These are phyloP conservation scores for Blastobotrys petasosporus DNA, from an alignment of 1,139 yeast genomes.

Conservation along the genomic window DNA sequence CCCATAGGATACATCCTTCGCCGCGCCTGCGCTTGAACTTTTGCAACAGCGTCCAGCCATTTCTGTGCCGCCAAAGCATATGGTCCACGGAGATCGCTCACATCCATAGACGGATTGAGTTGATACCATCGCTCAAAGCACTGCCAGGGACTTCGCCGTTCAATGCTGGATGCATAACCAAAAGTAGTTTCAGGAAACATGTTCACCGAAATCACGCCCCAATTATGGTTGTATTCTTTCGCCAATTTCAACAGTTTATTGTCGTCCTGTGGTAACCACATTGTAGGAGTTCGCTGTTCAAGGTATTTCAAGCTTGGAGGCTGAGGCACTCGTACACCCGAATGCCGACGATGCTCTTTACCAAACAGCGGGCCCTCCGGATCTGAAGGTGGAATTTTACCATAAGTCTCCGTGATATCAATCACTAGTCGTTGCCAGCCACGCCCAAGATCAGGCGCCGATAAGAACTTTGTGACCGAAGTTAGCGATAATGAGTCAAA, in stretches of 20 bases:
- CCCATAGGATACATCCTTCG: constrained; percentile 88
- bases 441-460: constrained; percentile 29
- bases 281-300: constrained; percentile 80
- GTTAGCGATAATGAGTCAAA: constrained; percentile 30
- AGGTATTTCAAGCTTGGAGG: constrained; percentile 80
- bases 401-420: constrained; percentile 18
- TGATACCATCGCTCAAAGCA: constrained; percentile 96
- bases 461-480: constrained; percentile 30
- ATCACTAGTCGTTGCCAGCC: constrained; percentile 32
- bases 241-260: constrained; percentile 71
- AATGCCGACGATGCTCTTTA: constrained; percentile 20
- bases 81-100: constrained; percentile 81
- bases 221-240: constrained; percentile 82
- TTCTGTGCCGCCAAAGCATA: constrained; percentile 79
- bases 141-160: constrained; percentile 97
- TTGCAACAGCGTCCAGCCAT: constrained; percentile 89
- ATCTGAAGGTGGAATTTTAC: constrained; percentile 7
- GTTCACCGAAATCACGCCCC: constrained; percentile 87
- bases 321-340: constrained; percentile 52
- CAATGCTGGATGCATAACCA: constrained; percentile 78
- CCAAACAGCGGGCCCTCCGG: constrained; percentile 17
- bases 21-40: constrained; percentile 80
- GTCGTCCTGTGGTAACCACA: constrained; percentile 95
- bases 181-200: constrained; percentile 59
- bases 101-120: constrained; percentile 78